phyloP scores from a whole-genome alignment of 306 rosid species.

The Echinosophora koreensis region DNA sequence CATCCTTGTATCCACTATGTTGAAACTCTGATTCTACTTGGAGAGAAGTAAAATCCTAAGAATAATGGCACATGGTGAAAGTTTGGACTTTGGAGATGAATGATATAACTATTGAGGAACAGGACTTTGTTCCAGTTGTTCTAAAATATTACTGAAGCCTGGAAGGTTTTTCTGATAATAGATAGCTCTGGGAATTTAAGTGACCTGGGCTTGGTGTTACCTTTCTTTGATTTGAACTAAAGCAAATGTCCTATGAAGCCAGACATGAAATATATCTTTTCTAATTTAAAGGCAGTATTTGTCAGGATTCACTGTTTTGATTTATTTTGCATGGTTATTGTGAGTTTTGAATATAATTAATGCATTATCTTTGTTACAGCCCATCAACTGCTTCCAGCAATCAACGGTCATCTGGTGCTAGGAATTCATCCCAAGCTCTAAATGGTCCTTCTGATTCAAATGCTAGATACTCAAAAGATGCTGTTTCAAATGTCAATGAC shows the following conservation, averaged over 20 bases:
- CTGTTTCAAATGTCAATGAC: constrained; percentile 46
- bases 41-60: not conserved
- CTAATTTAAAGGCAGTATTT: constrained; percentile 9
- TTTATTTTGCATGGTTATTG: constrained; percentile 8
- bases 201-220: no score
- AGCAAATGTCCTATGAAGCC: not conserved
- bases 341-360: constrained; percentile 26
- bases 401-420: constrained; percentile 66
- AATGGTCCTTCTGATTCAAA: constrained; percentile 68
- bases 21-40: not conserved
- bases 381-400: constrained; percentile 56
- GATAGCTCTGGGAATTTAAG: constrained; percentile 5
- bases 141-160: not conserved
- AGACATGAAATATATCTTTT: constrained; percentile 5
- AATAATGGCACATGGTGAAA: not conserved
- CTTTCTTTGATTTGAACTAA: not conserved
- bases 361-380: constrained; percentile 53
- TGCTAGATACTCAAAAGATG: constrained; percentile 54
- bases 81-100: not conserved
- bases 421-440: constrained; percentile 57
- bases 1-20: not conserved
- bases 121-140: not conserved
- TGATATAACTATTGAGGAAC: not conserved
- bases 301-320: constrained; percentile 16
- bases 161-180: not conserved